Conservation (phyloP, 1,139 yeast species). For the Saccharomyces hybrid region DNA sequence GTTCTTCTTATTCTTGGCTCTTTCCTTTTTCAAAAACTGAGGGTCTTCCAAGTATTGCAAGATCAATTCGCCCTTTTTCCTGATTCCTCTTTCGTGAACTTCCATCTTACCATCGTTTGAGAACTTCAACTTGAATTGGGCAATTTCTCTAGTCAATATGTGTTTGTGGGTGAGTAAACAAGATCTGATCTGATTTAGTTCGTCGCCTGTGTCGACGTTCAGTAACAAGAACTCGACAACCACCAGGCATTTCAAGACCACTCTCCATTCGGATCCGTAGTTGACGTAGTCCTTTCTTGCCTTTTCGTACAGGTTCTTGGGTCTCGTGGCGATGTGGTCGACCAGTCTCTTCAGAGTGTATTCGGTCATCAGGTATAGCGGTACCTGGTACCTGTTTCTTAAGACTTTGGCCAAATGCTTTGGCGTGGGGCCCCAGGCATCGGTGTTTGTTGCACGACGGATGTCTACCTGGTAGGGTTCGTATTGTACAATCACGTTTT, state of each 20-base stretch:
- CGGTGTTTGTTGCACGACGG: constrained; percentile 40
- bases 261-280: constrained; percentile 35
- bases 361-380: constrained; percentile 30
- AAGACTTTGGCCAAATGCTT: constrained; percentile 34
- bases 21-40: constrained; percentile 25
- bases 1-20: constrained; percentile 26
- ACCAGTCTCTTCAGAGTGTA: constrained; percentile 29
- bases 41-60: constrained; percentile 27
- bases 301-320: constrained; percentile 31
- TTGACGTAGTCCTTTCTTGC: constrained; percentile 35
- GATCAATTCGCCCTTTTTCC: constrained; percentile 28
- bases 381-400: constrained; percentile 29
- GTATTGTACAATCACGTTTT: constrained; percentile 33
- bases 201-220: constrained; percentile 29
- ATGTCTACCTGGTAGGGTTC: constrained; percentile 34
- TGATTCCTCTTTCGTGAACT: constrained; percentile 31
- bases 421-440: constrained; percentile 42
- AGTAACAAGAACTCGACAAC: constrained; percentile 30
- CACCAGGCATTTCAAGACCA: constrained; percentile 32
- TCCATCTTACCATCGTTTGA: constrained; percentile 33
- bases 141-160: constrained; percentile 26
- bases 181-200: constrained; percentile 27
- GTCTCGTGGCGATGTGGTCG: constrained; percentile 31
- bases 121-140: constrained; percentile 25
- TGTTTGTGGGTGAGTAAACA: constrained; percentile 28